A percentile compares a stretch with the other conserved stretches of the same genome.
phyloP scores from a whole-genome alignment of 164 flowering plant species.

The Brasenia schreberi region DNA sequence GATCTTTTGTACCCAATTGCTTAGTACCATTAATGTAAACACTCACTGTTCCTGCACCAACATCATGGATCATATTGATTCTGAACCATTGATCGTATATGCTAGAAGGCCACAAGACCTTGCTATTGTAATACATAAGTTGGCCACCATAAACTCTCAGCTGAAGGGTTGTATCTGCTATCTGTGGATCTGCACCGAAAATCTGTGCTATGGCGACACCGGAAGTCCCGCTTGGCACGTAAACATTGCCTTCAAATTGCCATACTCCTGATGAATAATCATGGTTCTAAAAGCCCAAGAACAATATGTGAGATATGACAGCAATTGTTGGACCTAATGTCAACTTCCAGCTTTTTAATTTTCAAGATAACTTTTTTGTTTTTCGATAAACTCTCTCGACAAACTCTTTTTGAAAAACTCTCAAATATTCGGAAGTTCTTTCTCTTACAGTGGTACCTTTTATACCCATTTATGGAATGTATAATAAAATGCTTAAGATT shows the following conservation, averaged over 20 bases:
- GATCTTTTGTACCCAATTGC: constrained; percentile 7
- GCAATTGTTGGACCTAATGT: too few relatives aligned
- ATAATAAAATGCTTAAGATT: too few relatives aligned
- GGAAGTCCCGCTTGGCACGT: constrained; percentile 13
- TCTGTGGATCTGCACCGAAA: constrained; percentile 4
- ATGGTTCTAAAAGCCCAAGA: too few relatives aligned
- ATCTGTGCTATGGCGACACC: constrained; percentile 16
- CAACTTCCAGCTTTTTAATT: too few relatives aligned
- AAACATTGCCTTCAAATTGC: constrained; percentile 18
- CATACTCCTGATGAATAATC: constrained; percentile 24
- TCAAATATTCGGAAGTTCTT: too few relatives aligned
- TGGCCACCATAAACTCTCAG: constrained; percentile 12
- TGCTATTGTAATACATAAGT: constrained; percentile 6
- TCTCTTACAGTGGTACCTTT: too few relatives aligned
- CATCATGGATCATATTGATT: constrained; percentile 28
- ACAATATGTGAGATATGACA: too few relatives aligned
- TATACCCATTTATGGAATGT: too few relatives aligned
- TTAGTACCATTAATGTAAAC: constrained; percentile 20
- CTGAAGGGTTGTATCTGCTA: constrained; percentile 5
- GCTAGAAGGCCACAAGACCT: constrained; percentile 4
- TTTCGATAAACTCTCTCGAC: too few relatives aligned
- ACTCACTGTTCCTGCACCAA: constrained; percentile 9
- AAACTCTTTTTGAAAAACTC: too few relatives aligned
- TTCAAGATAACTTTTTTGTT: too few relatives aligned
- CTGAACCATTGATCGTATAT: constrained; percentile 24